Conservation (phyloP, 345 rosid species). For the Citropsis articulata region DNA sequence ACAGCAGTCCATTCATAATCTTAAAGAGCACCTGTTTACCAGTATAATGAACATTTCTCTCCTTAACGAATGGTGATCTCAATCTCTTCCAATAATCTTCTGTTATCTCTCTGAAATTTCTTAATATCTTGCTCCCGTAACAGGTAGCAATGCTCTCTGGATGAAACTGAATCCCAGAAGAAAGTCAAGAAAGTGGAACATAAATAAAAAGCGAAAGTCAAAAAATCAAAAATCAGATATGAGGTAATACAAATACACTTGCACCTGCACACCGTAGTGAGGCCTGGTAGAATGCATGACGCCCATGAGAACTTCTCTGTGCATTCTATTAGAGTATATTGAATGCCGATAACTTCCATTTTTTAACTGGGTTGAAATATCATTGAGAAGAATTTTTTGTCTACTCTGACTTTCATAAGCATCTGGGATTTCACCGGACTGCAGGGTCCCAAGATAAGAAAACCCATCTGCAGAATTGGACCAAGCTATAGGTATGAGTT, state of each 20-base stretch:
- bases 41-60: constrained; percentile 37
- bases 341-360: constrained; percentile 32
- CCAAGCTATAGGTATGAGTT: constrained; percentile 89
- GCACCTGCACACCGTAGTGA: constrained; percentile 94
- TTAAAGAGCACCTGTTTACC: constrained; percentile 45
- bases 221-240: background rate
- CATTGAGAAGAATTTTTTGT: constrained; percentile 20
- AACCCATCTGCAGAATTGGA: constrained; percentile 46
- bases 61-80: constrained; percentile 30
- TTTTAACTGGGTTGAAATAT: constrained; percentile 25
- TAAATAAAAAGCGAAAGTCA: background rate
- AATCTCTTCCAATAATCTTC: constrained; percentile 62
- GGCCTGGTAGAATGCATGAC: constrained; percentile 85
- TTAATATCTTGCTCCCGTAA: constrained; percentile 70
- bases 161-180: constrained; percentile 64
- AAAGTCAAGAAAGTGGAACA: constrained; percentile 23
- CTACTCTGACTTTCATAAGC: constrained; percentile 21
- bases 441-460: constrained; percentile 48
- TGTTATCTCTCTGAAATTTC: constrained; percentile 76
- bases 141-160: constrained; percentile 93
- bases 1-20: background rate
- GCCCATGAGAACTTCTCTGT: constrained; percentile 71
- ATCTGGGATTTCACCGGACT: constrained; percentile 28
- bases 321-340: constrained; percentile 22
- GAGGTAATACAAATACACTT: constrained; percentile 1